Evolutionary conservation across 2,329 filamentous ascomycete species (phyloP), one percentile per base, ranked within the genome.

Genomic region (Microsporum audouinii): DNA sequence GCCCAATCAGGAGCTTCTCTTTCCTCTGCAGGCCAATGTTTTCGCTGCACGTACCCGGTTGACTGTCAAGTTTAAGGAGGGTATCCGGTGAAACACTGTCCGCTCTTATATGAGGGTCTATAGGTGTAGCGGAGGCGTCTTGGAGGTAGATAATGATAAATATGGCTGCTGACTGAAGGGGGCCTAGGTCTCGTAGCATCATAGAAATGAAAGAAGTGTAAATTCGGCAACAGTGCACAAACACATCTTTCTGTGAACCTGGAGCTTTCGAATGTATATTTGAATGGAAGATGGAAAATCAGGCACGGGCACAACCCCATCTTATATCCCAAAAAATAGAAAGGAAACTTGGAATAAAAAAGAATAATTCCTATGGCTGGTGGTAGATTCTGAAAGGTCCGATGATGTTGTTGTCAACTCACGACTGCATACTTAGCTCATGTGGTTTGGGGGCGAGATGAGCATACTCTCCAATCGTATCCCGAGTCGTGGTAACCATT

Each of bases 391-490:
- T 55, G 51, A 36, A 55, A 55, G 51, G 51, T 14, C 33, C 51
- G n/a, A 55, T 17, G 17, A 17, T 17, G 31, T 34, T 36, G 51
- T 34, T 55, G 51, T 55, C 31, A 55, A 55, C 36, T n/a, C 33
- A 34, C 29, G 31, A 23, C 34, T 55, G 51, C 51, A 55, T 6
- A 17, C 12, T 55, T 55, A 55, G 51, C 51, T 31, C 14, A 31
- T 55, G 51, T 31, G 36, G 51, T 55, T 55, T 55, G 51, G 51
- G 51, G 51, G 51, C 51, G 51, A 55, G 31, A 55, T 55, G 29
- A 29, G 14, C 5, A 55, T 38, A 55, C 31, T 34, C 51, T 55
- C 51, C 51, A 55, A 55, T 55, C 51, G 51, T 34, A 55, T 36
- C 5, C 51, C n/a, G 51, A 55, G 12, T 38, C 51, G 51, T 55